Conservation (phyloP, 306 rosid genomes). For the Prunus kanzakura region DNA sequence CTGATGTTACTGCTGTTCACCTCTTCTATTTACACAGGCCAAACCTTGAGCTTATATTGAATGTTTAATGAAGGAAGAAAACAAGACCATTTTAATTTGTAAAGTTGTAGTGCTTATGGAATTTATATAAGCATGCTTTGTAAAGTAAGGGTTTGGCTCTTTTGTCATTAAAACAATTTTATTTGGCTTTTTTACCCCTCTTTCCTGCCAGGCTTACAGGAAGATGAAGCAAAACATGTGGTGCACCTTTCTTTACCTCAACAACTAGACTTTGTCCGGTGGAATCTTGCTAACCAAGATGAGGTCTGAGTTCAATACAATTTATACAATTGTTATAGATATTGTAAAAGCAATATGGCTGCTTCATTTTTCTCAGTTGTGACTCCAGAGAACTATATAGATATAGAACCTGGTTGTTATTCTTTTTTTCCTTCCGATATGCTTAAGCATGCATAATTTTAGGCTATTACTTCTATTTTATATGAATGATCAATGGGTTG, state of each 20-base stretch:
- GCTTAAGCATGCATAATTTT: neutral
- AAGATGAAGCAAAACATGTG: constrained; percentile 66
- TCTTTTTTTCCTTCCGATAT: neutral
- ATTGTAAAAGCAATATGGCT: neutral
- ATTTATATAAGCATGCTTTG: neutral
- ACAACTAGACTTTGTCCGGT: constrained; percentile 68
- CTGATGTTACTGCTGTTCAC: neutral
- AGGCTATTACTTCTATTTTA: neutral
- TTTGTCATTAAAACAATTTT: neutral
- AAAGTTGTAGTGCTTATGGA: neutral
- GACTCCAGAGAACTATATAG: neutral
- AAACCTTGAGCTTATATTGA: too few relatives aligned
- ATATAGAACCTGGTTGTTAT: neutral
- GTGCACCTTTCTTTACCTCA: constrained; percentile 56
- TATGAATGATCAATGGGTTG: neutral
- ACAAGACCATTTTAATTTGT: neutral
- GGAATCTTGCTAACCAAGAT: constrained; percentile 82
- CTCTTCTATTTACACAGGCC: neutral
- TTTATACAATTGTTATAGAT: neutral
- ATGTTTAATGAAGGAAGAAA: too few relatives aligned
- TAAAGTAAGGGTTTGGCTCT: neutral
- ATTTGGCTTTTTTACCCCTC: constrained; percentile 4
- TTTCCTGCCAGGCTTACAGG: constrained; percentile 49
- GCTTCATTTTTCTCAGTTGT: neutral
- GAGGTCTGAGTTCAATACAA: constrained; percentile 47